A percentile compares a stretch with the other conserved stretches of the same genome.
Conservation (phyloP, 2,329 filamentous ascomycete genomes). For the Botryotinia narcissicola region DNA sequence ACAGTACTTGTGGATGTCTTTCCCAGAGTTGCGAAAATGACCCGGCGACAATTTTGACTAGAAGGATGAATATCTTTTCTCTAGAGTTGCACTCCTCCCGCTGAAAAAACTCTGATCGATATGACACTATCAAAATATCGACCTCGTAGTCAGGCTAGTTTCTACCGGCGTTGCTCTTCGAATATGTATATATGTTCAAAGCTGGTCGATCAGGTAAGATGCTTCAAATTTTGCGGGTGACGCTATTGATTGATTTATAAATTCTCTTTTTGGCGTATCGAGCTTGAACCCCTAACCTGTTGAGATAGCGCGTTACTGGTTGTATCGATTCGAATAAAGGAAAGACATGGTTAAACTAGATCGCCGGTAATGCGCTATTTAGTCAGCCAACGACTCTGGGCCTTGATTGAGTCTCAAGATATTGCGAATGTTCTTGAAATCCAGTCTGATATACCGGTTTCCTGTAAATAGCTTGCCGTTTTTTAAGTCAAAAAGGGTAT, state of each 20-base stretch:
- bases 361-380: too few species aligned
- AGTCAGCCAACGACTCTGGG: too few species aligned
- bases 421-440: not conserved
- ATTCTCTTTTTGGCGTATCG: not conserved
- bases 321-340: not conserved
- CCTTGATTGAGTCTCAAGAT: not conserved
- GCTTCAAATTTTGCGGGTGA: too few species aligned
- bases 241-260: not conserved
- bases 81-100: not conserved
- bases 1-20: not conserved
- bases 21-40: not conserved
- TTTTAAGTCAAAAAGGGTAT: not conserved
- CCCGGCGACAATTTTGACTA: not conserved
- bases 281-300: not conserved
- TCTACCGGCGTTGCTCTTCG: not conserved
- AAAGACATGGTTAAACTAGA: not conserved
- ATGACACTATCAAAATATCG: not conserved
- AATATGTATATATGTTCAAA: not conserved
- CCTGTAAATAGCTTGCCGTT: not conserved
- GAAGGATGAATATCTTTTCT: not conserved
- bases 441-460: too few species aligned
- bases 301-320: not conserved
- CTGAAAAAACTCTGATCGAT: not conserved
- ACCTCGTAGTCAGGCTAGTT: not conserved
- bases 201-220: not conserved